Evolutionary conservation across 2,329 filamentous ascomycete genomes (phyloP), one percentile per base, ranked within the genome.

Genomic region (Penicillium sp.): DNA sequence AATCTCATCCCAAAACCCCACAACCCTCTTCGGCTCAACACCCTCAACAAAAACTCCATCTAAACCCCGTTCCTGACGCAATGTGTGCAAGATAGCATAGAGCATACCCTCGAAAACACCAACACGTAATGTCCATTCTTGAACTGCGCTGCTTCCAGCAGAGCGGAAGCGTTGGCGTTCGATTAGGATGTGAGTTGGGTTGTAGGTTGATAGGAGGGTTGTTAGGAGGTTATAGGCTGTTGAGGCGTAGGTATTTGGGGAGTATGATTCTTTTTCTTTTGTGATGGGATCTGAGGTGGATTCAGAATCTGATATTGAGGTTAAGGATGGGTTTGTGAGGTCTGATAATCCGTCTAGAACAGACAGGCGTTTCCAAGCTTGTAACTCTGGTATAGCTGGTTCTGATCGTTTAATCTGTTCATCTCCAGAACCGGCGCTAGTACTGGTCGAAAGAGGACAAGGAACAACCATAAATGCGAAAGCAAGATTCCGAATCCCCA

Each of bases 31-130:
- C 8, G 87, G 86, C 47, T 77, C 74, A 45, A 89, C 74, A 7
- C 82, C 78, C 11, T 79, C 65, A 0, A 87, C 77, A 1, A 19
- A 68, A 60, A 78, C 78, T 59, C 43, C 7, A 9, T 60, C 47
- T 19, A 61, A 51, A 44, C 68, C 59, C 53, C 75, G 76, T 49
- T 81, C 72, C 19, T 75, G 71, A 46, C 74, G 74, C 48, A 90
- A 68, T 0, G 87, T 83, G 50, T 82, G 79, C 37, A 93, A 72
- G 13, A 87, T 81, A 9, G 88, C 88, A 78, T 92, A 89, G 0
- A 96, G 75, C 86, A 95, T 95, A 4, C 86, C 85, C 72, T 96
- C 91, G 22, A 96, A 82, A 66, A 89, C 87, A 63, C 93, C 93
- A 9, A 96, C 90, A 1, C 90, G 81, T 42, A 95, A 71, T 3